Conservation (phyloP, 2,329 filamentous ascomycete genomes). For the Phoma sp. region DNA sequence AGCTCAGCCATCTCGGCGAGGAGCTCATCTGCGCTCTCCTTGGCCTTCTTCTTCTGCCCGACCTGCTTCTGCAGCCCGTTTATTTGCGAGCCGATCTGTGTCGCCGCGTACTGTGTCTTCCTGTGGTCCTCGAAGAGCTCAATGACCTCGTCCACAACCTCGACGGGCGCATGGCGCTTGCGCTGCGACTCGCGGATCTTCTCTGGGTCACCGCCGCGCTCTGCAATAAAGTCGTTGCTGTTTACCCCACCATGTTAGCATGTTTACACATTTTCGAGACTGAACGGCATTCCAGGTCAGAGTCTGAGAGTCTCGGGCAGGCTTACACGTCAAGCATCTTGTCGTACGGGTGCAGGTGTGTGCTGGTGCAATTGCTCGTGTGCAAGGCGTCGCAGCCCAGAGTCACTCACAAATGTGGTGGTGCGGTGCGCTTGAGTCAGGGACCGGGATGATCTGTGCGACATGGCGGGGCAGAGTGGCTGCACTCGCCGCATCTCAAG, state of each 20-base stretch:
- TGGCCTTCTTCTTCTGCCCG: constrained; percentile 86
- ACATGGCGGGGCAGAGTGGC: constrained; percentile 33
- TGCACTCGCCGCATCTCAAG: no score
- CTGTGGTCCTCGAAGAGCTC: constrained; percentile 85
- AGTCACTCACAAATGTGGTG: constrained; percentile 26
- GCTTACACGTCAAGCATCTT: constrained; percentile 47
- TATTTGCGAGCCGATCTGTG: constrained; percentile 82
- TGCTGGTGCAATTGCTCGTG: constrained; percentile 22
- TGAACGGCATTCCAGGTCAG: not conserved
- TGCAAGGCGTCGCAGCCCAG: constrained; percentile 18
- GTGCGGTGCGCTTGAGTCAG: constrained; percentile 36
- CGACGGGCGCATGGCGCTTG: constrained; percentile 79
- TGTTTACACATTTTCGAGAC: not conserved
- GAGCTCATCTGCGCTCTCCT: constrained; percentile 84
- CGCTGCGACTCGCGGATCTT: constrained; percentile 92
- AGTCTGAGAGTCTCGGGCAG: not conserved
- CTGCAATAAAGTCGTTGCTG: constrained; percentile 65
- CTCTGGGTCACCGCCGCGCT: constrained; percentile 90
- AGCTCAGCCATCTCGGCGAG: constrained; percentile 79
- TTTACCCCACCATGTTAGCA: constrained; percentile 29
- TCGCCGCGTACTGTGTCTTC: constrained; percentile 78
- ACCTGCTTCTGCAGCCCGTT: constrained; percentile 92
- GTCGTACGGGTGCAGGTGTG: constrained; percentile 12
- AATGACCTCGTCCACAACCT: constrained; percentile 90
- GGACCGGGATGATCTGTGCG: constrained; percentile 24